Percentiles rank a stretch among this genome's conserved stretches.
Evolutionary conservation across 495 filamentous ascomycete species (phyloP).

Genomic region (Aspergillus biplanus): DNA sequence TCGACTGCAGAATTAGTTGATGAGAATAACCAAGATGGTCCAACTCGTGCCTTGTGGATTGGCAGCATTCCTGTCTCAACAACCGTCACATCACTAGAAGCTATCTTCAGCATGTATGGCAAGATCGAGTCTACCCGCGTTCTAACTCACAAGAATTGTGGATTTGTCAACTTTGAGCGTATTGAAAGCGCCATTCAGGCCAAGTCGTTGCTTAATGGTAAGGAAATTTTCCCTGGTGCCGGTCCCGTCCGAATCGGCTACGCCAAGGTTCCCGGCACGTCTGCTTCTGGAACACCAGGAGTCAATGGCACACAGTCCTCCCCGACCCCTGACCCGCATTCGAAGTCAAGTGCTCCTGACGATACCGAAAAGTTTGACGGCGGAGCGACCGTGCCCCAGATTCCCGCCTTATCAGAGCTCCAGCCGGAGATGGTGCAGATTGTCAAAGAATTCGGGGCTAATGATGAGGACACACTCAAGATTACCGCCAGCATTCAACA

Average conservation of each 20-base stretch:
- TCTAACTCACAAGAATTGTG: constrained; percentile 97
- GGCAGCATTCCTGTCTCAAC: constrained; percentile 98
- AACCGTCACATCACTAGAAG: constrained; percentile 87
- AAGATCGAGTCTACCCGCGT: constrained; percentile 91
- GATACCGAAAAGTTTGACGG: constrained; percentile 42
- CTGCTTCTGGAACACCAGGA: constrained; percentile 76
- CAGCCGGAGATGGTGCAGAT: constrained; percentile 82
- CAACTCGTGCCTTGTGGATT: constrained; percentile 93
- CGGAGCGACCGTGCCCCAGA: constrained; percentile 59
- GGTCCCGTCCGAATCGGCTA: constrained; percentile 95
- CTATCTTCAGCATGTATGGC: constrained; percentile 90
- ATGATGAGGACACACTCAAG: constrained; percentile 72
- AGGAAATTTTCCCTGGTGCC: constrained; percentile 97
- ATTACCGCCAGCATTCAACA: constrained; percentile 74
- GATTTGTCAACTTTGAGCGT: constrained; percentile 95
- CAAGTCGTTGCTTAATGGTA: constrained; percentile 84
- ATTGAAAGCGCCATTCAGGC: constrained; percentile 88
- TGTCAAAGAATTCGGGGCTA: constrained; percentile 86
- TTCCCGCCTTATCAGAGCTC: constrained; percentile 74
- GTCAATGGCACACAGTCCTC: constrained; percentile 84
- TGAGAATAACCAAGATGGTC: constrained; percentile 81
- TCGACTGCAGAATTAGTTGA: constrained; percentile 52
- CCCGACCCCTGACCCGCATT: constrained; percentile 83
- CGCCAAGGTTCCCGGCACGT: constrained; percentile 90
- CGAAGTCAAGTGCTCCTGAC: constrained; percentile 38